Base-by-base conservation (phyloP, 331 rosid genomes). In the Pyrus hybrid region DNA sequence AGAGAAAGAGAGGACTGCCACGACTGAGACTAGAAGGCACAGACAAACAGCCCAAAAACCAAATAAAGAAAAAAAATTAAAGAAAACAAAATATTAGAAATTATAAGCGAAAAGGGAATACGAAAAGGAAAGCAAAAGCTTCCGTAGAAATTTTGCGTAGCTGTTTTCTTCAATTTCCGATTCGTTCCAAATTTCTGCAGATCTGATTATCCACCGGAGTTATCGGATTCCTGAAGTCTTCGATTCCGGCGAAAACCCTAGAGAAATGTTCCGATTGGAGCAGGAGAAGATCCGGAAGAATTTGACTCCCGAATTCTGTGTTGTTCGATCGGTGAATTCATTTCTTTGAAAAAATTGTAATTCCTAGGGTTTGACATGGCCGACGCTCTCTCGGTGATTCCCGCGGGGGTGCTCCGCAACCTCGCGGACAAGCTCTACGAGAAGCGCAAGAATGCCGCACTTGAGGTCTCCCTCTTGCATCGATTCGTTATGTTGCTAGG, bases 381-480 rank as follows among this genome's bases (percentile, higher is more conserved):
- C 45, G 99, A 92, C 75, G 92, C 85, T 75, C 77, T 81, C 18
- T 74, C 88, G 66, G 85, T 83, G 79, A 56, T 92, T 83, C 91
- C 97, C 26, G 82, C 97, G 30, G 84, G 86, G 7, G 93, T 91
- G 74, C 90, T 92, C 47, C 99, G 99, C 35, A 95, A 95, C 80
- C 96, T 95, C 51, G 80, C 99, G 70, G 99, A 95, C 83, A 92
- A 95, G 84, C 93, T 92, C 71, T 95, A 95, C 43, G 99, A 95
- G 91, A 95, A 91, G 86, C 97, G 99, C 79, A 95, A 95, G 82
- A 95, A 92, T 87, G 99, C 99, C 70, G 99, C 97, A 32, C 91
- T 87, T 13, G 96, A 93, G 97, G 98, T 93, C 54, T 76, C 67
- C 12, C 8, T 79, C 72, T 72, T 71, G 43, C 5, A 16, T 56